Base-by-base conservation (phyloP, 495 filamentous ascomycete genomes). In the Trichoderma virens region DNA sequence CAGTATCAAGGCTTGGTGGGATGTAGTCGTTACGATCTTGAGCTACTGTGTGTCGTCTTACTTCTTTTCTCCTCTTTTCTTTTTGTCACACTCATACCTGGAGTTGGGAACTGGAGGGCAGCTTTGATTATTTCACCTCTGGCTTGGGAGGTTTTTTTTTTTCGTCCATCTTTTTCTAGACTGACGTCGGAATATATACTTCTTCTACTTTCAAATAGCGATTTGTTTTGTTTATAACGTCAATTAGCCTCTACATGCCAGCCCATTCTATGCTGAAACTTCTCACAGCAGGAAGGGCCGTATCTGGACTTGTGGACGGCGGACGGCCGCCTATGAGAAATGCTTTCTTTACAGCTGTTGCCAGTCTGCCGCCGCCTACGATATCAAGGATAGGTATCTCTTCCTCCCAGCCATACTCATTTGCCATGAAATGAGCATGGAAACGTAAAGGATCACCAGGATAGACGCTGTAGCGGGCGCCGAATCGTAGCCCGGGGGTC, bases 311-410 rank as follows among this genome's bases (percentile, higher is more conserved):
- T 47, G 39, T 51, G 16, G 43, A 32, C 25, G 25, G 34, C 11
- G 61, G 51, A 59, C 67, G 39, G 13, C 92, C 93, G 9, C 94
- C 94, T 68, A 98, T 80, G 62, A 98, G 76, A 74, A 89, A 97
- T 3, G 89, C 89, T 75, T 98, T 98, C 78, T 98, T 98, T 35
- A 98, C 95, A 47, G 90, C 89, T 16, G 95, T 98, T 1, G 91
- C 94, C 66, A 98, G 71, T 67, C 94, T 78, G 6, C 95, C 95
- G 2, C 91, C 91, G 20, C 85, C 88, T 38, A 98, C 85, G 27
- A 98, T 77, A 67, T 94, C 88, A 65, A 95, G 81, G 72, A 98
- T 78, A 60, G 89, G 80, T 61, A 98, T 85, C 70, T 93, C 83
- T 67, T 97, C 82, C 66, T 98, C 89, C 91, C 91, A 97, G 7